Base-by-base conservation (phyloP, 345 rosid species). In the Moringa oleifera region DNA sequence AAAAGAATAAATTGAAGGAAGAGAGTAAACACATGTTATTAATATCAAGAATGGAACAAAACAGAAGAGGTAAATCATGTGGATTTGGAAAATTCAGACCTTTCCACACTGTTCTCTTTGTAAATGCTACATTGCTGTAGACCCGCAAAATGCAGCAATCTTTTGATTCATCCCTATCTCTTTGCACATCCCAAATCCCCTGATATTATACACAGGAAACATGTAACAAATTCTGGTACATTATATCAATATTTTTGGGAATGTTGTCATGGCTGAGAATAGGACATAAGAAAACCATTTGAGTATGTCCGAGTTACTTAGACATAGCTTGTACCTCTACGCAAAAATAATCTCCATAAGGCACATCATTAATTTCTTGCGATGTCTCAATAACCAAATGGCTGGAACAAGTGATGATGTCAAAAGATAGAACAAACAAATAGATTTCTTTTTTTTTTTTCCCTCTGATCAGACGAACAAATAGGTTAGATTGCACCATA, bases 101-200 rank as follows among this genome's bases (percentile, higher is more conserved):
- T 90, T 80, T 94, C 83, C 93, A 94, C 67, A 94, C 79, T 53
- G 97, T 90, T 80, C 68, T 90, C 81, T 86, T 94, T 64, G 74
- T 71, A 83, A 90, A 94, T 63, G 87, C 95, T 77, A 94, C 89
- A 70, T 84, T 81, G 60, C 88, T 73, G 67, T 82, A 85, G 51
- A 90, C 79, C 51, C 65, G 74, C 84, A 90, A 64, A 68, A 78
- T 68, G 73, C 85, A 90, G 66, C 92, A 79, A 69, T 84, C 92
- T 66, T 77, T 75, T 7, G 85, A 61, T 58, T 64, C 83, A 64
- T 75, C 74, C 57, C 63, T 69, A 69, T 80, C 86, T 79, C 77
- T 78, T 59, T 71, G 76, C 56, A 90, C 73, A 37, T 90, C 86
- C 99, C 97, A 94, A 24, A 87, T 79, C 31, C 81, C 99, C 99